A percentile compares a stretch with the other conserved stretches of the same genome.
These are phyloP conservation scores for Phytophthora kernoviae DNA, from an alignment of 352 stramenopile species.

Conservation along the genomic window DNA sequence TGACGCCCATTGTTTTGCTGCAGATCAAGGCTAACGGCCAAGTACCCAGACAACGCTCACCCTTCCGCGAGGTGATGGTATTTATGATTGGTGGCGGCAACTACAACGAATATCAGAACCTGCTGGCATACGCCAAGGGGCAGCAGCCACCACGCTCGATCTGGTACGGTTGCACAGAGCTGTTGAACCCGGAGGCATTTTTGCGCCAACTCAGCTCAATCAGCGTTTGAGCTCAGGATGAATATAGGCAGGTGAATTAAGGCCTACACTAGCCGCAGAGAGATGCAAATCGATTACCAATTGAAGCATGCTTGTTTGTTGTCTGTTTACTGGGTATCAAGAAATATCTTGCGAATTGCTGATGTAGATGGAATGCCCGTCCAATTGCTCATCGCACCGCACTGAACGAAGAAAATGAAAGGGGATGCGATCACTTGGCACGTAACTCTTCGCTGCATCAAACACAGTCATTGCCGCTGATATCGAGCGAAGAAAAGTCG, in stretches of 20 bases:
- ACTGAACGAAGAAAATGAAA: too few species aligned
- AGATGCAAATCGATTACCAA: neutral
- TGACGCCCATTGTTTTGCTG: neutral
- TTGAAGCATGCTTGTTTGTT: neutral
- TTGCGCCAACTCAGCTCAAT: slow-evolving; percentile 84
- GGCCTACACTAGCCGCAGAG: too few species aligned
- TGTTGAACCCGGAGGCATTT: slow-evolving; percentile 90
- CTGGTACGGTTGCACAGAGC: slow-evolving; percentile 90
- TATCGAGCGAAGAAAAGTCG: slow-evolving; percentile 77
- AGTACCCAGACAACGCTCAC: slow-evolving; percentile 74
- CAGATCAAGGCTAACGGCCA: slow-evolving; percentile 77
- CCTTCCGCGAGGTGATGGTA: slow-evolving; percentile 84
- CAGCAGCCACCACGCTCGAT: slow-evolving; percentile 70
- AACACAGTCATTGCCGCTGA: slow-evolving; percentile 75
- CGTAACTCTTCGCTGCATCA: slow-evolving; percentile 11
- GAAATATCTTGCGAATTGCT: neutral
- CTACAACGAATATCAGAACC: slow-evolving; percentile 90
- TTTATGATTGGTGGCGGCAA: slow-evolving; percentile 90
- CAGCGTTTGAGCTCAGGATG: slow-evolving; percentile 38
- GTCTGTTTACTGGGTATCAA: slow-evolving; percentile 1
- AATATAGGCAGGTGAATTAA: neutral
- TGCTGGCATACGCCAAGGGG: slow-evolving; percentile 81
- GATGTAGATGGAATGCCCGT: too few species aligned
- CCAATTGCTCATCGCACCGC: too few species aligned
- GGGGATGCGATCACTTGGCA: neutral